phyloP scores from a whole-genome alignment of 495 filamentous ascomycete genomes.

The Parachaetomium inaequale region DNA sequence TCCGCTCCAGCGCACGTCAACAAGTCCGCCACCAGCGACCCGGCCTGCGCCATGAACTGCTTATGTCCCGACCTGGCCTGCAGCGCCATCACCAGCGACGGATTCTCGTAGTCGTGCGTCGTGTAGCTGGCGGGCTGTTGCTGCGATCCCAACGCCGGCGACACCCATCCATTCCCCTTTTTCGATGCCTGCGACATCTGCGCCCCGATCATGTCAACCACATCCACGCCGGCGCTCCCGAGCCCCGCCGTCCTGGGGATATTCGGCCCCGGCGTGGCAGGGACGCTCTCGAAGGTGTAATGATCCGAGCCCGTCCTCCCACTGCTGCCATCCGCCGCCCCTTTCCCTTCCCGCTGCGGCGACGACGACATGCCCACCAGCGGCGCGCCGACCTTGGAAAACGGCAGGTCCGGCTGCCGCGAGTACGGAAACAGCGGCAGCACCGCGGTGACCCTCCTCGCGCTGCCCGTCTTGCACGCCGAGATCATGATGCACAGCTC shows the following conservation, averaged over 20 bases:
- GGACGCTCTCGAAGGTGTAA: conserved; percentile 64
- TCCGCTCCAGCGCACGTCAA: conserved; percentile 93
- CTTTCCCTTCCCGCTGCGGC: background rate
- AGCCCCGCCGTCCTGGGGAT: conserved; percentile 62
- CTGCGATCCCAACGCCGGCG: background rate
- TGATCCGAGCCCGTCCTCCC: background rate
- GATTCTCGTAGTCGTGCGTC: conserved; percentile 57
- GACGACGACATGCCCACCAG: conserved; percentile 33
- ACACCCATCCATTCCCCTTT: background rate
- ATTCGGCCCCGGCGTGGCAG: conserved; percentile 71
- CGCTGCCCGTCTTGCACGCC: conserved; percentile 94
- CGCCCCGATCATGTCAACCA: conserved; percentile 62
- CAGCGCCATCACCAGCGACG: conserved; percentile 54
- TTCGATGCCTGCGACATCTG: background rate
- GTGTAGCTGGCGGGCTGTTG: conserved; percentile 33
- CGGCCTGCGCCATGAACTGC: conserved; percentile 96
- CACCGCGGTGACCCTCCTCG: conserved; percentile 85
- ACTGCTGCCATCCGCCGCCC: background rate
- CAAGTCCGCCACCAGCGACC: conserved; percentile 89
- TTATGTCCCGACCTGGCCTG: conserved; percentile 85
- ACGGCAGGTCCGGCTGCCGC: conserved; percentile 90
- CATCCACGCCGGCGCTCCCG: conserved; percentile 54
- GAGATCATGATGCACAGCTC: conserved; percentile 96
- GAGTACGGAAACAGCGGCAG: conserved; percentile 96
- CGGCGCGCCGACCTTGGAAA: conserved; percentile 90